These are phyloP conservation scores for Colletotrichum viniferum DNA, from an alignment of 2,329 filamentous ascomycete species.

Conservation along the genomic window DNA sequence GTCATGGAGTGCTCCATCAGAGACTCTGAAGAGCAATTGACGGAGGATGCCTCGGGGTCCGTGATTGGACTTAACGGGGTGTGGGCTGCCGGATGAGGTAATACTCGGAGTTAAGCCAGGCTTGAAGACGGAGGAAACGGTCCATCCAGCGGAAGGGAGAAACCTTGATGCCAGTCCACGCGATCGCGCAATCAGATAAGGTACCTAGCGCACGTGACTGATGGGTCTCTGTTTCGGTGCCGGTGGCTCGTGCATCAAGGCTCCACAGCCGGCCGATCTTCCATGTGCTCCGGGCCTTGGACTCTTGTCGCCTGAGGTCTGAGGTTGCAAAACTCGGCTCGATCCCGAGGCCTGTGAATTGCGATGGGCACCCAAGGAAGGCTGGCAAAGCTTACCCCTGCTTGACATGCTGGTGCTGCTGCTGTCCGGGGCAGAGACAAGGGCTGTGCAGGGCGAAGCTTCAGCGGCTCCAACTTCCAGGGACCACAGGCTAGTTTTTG, in stretches of 20 bases:
- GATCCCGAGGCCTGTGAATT: background rate
- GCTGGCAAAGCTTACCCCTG: slow-evolving; percentile 2
- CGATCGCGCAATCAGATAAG: background rate
- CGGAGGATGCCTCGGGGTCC: background rate
- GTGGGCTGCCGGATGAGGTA: background rate
- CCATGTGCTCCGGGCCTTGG: background rate
- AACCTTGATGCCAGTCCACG: background rate
- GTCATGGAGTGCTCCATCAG: background rate
- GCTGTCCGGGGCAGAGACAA: background rate
- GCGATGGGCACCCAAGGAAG: background rate
- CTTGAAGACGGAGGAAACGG: background rate
- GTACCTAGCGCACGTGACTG: background rate
- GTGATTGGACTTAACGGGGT: background rate
- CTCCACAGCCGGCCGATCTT: background rate
- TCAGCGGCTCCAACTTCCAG: background rate
- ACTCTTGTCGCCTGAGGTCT: background rate
- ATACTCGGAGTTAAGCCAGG: background rate
- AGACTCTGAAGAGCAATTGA: background rate
- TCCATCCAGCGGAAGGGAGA: background rate
- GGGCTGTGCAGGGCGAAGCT: slow-evolving; percentile 13
- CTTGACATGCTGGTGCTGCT: background rate
- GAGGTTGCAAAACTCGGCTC: background rate
- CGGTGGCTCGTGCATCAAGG: background rate
- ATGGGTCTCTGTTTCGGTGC: background rate
- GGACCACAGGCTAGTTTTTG: background rate